A percentile compares a stretch with the other conserved stretches of the same genome.
These are phyloP conservation scores for Phytopythium aichiense DNA, from an alignment of 352 stramenopile species.

Conservation along the genomic window DNA sequence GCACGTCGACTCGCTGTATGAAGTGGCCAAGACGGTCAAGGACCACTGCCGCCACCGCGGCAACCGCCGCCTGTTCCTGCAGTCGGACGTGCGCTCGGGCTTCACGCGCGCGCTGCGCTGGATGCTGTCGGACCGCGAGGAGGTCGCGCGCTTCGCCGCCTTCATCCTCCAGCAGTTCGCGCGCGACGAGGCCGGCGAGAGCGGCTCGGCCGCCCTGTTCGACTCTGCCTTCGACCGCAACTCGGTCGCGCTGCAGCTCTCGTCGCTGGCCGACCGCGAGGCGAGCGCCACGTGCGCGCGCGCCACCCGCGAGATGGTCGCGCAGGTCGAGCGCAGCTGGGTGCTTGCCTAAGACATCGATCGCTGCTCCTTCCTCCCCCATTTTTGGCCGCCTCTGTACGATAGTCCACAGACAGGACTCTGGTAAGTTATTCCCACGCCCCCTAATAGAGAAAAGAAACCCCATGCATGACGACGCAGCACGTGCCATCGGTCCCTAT, in stretches of 20 bases:
- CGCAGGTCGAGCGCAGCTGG: slow-evolving; percentile 51
- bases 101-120: slow-evolving; percentile 55
- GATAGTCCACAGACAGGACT: background rate
- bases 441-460: slow-evolving; percentile 2
- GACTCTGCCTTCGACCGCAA: slow-evolving; percentile 57
- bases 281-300: slow-evolving; percentile 18
- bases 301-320: slow-evolving; percentile 53
- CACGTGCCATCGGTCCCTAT: background rate
- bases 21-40: slow-evolving; percentile 62
- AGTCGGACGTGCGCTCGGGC: slow-evolving; percentile 24
- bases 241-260: slow-evolving; percentile 44
- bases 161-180: slow-evolving; percentile 66
- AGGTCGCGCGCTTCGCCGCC: slow-evolving; percentile 50
- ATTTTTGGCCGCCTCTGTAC: background rate
- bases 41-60: slow-evolving; percentile 65
- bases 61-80: slow-evolving; percentile 63
- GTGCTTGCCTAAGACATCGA: slow-evolving; percentile 35
- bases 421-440: slow-evolving; percentile 6
- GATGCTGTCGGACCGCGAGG: slow-evolving; percentile 59
- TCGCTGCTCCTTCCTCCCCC: background rate
- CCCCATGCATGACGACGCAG: background rate
- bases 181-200: slow-evolving; percentile 30
- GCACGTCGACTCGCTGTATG: slow-evolving; percentile 53
- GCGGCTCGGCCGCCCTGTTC: slow-evolving; percentile 30
- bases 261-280: slow-evolving; percentile 28